Evolutionary conservation across 2,329 filamentous ascomycete genomes (phyloP).

Genomic region (Pseudogymnoascus sp.): DNA sequence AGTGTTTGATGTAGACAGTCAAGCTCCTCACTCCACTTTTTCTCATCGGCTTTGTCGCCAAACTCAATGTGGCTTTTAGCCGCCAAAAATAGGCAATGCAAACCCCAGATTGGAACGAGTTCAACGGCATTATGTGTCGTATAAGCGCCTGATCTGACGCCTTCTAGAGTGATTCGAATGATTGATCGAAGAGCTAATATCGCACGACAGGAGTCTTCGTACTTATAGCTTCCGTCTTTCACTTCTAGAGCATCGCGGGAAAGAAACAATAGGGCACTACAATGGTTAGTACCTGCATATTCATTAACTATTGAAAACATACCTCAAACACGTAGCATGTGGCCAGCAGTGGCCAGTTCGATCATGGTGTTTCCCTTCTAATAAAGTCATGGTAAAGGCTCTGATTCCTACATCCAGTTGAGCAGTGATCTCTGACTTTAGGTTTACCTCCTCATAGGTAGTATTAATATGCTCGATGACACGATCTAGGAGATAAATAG

Average conservation of each 20-base stretch:
- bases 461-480: not conserved
- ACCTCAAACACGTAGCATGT: slow-evolving; percentile 3
- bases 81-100: slow-evolving; percentile 1
- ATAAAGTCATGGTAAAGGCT: not conserved
- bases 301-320: not conserved
- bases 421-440: not conserved
- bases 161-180: not conserved
- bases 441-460: not conserved
- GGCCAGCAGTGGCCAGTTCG: slow-evolving; percentile 1
- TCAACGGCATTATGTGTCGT: not conserved
- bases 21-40: not conserved
- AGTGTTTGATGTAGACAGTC: not conserved
- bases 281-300: not conserved
- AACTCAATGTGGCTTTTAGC: not conserved
- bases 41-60: not conserved
- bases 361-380: not conserved
- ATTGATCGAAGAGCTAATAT: not conserved
- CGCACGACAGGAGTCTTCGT: slow-evolving; percentile 1
- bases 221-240: slow-evolving; percentile 1
- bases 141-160: not conserved
- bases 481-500: not conserved
- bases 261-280: not conserved
- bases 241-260: not conserved
- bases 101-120: not conserved
- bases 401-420: not conserved